phyloP scores from a whole-genome alignment of 352 stramenopile genomes.

The Achlya hypogyna region DNA sequence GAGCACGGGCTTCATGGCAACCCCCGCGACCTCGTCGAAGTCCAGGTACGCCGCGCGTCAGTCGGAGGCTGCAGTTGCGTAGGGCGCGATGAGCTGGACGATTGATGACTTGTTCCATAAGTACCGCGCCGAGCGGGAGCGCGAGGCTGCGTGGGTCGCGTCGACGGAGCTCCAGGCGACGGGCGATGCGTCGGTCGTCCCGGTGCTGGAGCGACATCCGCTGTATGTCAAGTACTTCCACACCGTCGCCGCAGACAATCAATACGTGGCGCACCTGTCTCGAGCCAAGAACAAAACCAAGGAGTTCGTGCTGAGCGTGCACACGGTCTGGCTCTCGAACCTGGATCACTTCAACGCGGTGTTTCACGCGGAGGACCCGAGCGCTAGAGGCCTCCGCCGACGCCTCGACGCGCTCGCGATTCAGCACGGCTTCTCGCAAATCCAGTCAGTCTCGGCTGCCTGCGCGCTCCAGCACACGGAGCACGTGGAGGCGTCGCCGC shows the following conservation, averaged over 20 bases:
- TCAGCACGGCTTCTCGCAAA: conserved; percentile 58
- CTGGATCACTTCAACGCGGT: conserved; percentile 78
- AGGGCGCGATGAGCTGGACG: conserved; percentile 73
- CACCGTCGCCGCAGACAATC: conserved; percentile 65
- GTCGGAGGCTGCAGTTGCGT: conserved; percentile 7
- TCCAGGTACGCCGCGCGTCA: not conserved
- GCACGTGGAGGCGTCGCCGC: conserved; percentile 8
- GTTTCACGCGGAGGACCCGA: conserved; percentile 11
- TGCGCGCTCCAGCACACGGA: conserved; percentile 39
- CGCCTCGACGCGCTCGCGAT: conserved; percentile 51
- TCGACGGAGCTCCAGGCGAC: conserved; percentile 36
- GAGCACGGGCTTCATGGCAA: conserved; percentile 45
- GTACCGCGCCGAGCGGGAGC: conserved; percentile 62
- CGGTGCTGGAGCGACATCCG: conserved; percentile 55
- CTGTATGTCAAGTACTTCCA: conserved; percentile 46
- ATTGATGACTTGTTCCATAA: conserved; percentile 72
- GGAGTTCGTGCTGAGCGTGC: conserved; percentile 81
- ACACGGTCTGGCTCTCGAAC: conserved; percentile 88
- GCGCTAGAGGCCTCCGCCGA: conserved; percentile 25
- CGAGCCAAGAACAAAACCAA: conserved; percentile 64
- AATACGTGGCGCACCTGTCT: conserved; percentile 46
- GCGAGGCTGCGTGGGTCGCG: conserved; percentile 48
- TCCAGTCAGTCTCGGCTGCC: conserved; percentile 57
- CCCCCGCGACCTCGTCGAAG: conserved; percentile 22
- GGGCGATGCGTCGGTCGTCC: conserved; percentile 29